Base-by-base conservation (phyloP, 1,139 yeast genomes). In the Taphrina wiesneri region DNA sequence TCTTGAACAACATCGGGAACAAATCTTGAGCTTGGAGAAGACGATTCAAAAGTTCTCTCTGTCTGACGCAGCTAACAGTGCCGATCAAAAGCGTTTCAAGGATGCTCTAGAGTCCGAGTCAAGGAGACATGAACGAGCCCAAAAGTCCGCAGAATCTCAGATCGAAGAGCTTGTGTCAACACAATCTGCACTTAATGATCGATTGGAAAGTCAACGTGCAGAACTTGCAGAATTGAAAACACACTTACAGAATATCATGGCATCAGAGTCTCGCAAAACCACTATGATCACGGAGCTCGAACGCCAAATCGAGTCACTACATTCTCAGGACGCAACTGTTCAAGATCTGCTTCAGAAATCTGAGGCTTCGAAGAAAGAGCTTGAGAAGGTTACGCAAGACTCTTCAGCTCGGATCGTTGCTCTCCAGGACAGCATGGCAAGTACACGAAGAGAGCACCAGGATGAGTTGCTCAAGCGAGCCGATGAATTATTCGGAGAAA, bases 61-160 rank as follows among this genome's bases (percentile, higher is more conserved):
- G 30, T 19, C 49, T 34, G 65, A 60, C 17, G 57, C 23, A 15
- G 39, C 57, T 21, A 60, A 23, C 4, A 51, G 46, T 43, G 41
- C 26, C 34, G 57, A 60, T 19, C 56, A 43, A 7, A 23, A 23
- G 25, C 46, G 23, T 11, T 51, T 65, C 61, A 51, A 52, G 45
- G 67, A 65, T 11, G 56, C 49, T 4, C 39, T 65, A 19, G 49
- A 59, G 13, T 21, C 39, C 21, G 61, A 65, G 43, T 26, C 51
- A 19, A 39, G n/a, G 21, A 39, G 65, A 7, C 65, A 65, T 19
- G 65, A 65, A 45, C 30, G 39, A 11, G 30, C 41, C 9, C 47
- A 60, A 32, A 53, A 43, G 32, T 34, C 28, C 5, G 49, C 28
- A 21, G 49, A 45, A 23, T 11, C 49, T 21, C 64, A 52, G 13